A percentile compares a stretch with the other conserved stretches of the same genome.
Evolutionary conservation across 805 yeast species (phyloP).

Genomic region (Ogataea methanolica): DNA sequence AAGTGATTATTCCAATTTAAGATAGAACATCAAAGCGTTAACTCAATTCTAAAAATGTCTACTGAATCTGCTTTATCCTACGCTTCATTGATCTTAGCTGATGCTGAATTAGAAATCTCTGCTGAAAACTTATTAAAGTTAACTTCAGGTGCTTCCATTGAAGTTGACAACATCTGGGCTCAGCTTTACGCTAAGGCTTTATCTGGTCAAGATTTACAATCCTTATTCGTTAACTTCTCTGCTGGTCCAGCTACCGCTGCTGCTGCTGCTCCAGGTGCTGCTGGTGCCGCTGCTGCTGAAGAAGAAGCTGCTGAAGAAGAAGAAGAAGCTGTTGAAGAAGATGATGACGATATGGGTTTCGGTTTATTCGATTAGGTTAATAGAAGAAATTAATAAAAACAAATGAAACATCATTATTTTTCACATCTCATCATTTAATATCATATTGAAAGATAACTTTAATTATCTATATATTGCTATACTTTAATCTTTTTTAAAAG

Average conservation of each 20-base stretch:
- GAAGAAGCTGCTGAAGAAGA: conserved; percentile 55
- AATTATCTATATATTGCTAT: too few relatives aligned
- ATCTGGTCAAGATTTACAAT: conserved; percentile 72
- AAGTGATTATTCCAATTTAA: conserved; percentile 36
- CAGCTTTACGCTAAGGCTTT: conserved; percentile 79
- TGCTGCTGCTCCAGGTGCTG: conserved; percentile 43
- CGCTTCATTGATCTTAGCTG: conserved; percentile 98
- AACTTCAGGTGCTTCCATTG: conserved; percentile 73
- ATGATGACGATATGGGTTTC: conserved; percentile 86
- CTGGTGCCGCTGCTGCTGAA: conserved; percentile 41
- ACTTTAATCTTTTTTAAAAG: too few relatives aligned
- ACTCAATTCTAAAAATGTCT: conserved; percentile 53
- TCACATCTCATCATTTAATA: background rate
- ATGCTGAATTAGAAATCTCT: conserved; percentile 91
- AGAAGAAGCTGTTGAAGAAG: conserved; percentile 59
- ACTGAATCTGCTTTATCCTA: conserved; percentile 88
- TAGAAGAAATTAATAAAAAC: conserved; percentile 12
- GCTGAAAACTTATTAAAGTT: conserved; percentile 72
- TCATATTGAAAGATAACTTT: background rate
- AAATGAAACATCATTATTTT: too few relatives aligned
- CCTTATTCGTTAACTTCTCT: conserved; percentile 56
- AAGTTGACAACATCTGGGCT: conserved; percentile 76
- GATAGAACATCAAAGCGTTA: background rate
- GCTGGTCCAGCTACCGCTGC: conserved; percentile 47
- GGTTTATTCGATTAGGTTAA: conserved; percentile 75